Evolutionary conservation across 805 yeast species (phyloP), one percentile per base, ranked within the genome.

Genomic region (Kuraishia piskuri): DNA sequence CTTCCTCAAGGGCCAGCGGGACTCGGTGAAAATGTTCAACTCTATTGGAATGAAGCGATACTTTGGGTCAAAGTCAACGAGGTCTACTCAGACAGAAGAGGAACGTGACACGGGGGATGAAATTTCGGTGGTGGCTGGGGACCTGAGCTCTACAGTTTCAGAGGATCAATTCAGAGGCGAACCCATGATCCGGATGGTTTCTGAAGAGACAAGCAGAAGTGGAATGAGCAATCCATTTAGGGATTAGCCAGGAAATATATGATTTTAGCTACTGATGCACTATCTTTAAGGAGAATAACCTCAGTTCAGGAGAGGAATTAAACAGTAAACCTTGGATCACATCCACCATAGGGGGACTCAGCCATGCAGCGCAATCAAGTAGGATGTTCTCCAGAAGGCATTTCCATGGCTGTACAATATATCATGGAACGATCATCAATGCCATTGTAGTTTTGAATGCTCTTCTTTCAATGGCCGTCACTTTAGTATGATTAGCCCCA

Each of bases 1-100:
- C 62, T 72, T 64, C 60, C 57, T 70, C 54, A 58, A 59, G 51
- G 65, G 60, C 46, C 59, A 62, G 23, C 61, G 61, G 57, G 58
- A 58, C 17, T 12, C 40, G 4, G 3, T n/a, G 5, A 45, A 20
- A 21, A 26, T 49, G 20, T 22, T 49, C 46, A 17, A 20, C 22
- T 17, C 51, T 21, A 37, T 49, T 22, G 21, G 25, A 5, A 10
- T 45, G 48, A 22, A 12, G 9, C 4, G 31, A 12, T 47, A 22
- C 49, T 47, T 47, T 47, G 49, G 49, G 12, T 49, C 46, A 22
- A 45, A 45, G 48, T 21, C 22, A 45, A 12, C 24, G 14, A 45
- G 24, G 40, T 6, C 4, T 10, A 6, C 9, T 10, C 40, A 31
- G 40, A n/a, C 3, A n/a, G 40, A 10, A 31, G 17, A 31, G 14